Evolutionary conservation across 1,284 basidiomycete species (phyloP), one percentile per base, ranked within the genome.

Genomic region (Cutaneotrichosporon daszewskae): DNA sequence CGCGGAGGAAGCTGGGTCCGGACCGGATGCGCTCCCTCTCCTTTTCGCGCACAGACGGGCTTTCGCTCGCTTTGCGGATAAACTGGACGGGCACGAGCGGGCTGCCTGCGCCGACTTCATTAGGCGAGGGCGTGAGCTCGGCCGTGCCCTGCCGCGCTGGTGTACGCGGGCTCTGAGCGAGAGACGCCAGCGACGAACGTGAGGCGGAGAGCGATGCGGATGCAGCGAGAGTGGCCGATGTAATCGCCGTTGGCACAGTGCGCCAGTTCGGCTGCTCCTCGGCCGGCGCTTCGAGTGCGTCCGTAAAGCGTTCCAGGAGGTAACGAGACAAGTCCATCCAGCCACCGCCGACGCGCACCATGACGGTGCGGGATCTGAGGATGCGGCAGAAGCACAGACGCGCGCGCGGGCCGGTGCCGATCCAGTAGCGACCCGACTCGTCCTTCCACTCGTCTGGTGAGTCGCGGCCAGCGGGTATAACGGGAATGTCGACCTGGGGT

Each of bases 341-440:
- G n/a, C 90, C 90, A 34, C 90, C 90, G 23, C 90, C 89, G 14
- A 92, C 87, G 49, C 89, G 80, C 31, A 95, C 88, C 90, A 95
- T 94, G 50, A 94, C 90, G 0, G 85, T 91, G 55, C 87, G 84
- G 3, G 85, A 89, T n/a, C 87, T 80, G 26, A 94, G 71, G 44
- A 94, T 92, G 17, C 90, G 79, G 67, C 89, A 92, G 66, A 91
- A 94, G 66, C 87, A 69, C 16, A 92, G 74, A 63, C 83, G 89
- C 2, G 89, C 69, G 4, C 60, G 80, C 39, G 89, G 85, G 52
- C 85, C 80, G 53, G 86, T 82, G 10, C 90, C 90, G 57, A 95
- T 94, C 87, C 87, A 92, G 64, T 95, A 95, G 62, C 88, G 89
- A 14, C 90, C 90, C 49, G 86, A 88, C 68, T 88, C 83, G 63